These are phyloP conservation scores for Acephala macrosclerotiorum DNA, from an alignment of 2,329 filamentous ascomycete species.

Conservation along the genomic window DNA sequence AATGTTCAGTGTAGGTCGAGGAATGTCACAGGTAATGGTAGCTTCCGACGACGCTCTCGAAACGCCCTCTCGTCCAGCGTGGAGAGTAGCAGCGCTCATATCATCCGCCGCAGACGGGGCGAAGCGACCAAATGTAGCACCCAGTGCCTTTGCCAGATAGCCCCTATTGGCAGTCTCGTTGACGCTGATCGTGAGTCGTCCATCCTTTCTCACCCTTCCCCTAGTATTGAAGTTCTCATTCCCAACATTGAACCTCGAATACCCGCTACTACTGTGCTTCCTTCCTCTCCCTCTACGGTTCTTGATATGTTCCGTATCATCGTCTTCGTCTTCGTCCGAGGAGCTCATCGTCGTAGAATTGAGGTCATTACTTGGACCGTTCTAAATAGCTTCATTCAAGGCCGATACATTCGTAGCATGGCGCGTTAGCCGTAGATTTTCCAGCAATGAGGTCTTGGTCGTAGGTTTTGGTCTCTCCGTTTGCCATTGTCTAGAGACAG, in stretches of 20 bases:
- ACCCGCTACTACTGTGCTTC: constrained; percentile 40
- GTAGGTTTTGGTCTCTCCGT: constrained; percentile 36
- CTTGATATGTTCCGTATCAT: constrained; percentile 10
- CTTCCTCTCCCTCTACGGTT: constrained; percentile 7
- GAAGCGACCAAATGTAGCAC: constrained; percentile 65
- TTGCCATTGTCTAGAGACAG: constrained; percentile 34
- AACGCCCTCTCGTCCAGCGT: constrained; percentile 40
- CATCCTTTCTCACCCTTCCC: constrained; percentile 72
- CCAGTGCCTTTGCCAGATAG: constrained; percentile 77
- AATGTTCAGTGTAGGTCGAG: constrained; percentile 64
- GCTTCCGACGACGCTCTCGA: constrained; percentile 27
- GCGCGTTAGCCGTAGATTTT: constrained; percentile 28
- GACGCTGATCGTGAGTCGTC: constrained; percentile 74
- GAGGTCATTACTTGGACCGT: constrained; percentile 14
- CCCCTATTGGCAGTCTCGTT: constrained; percentile 74
- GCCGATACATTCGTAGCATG: constrained; percentile 36
- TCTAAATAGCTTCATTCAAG: constrained; percentile 39
- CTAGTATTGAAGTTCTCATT: constrained; percentile 71
- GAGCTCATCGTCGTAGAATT: constrained; percentile 32
- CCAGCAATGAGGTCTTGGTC: constrained; percentile 29
- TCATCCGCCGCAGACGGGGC: constrained; percentile 22
- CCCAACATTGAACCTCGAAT: constrained; percentile 63
- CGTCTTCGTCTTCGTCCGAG: constrained; percentile 35
- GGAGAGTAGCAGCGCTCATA: constrained; percentile 18
- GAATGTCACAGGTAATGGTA: constrained; percentile 30